Conservation (phyloP, 202 grass and related monocot species). For the Schoenoplectus triqueter region DNA sequence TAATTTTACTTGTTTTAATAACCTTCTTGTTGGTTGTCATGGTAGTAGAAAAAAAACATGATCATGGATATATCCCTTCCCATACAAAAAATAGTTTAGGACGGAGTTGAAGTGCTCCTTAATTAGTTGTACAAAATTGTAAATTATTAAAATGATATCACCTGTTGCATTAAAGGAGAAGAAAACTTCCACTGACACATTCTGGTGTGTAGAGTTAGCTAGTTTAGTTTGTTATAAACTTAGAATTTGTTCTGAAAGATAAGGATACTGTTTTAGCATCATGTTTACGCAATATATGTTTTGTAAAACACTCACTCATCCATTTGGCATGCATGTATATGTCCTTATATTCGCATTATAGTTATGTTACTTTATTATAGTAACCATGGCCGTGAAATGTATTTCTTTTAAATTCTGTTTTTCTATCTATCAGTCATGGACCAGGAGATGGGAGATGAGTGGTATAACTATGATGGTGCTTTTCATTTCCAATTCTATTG, state of each 20-base stretch:
- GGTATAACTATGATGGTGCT: not conserved
- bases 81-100: not conserved
- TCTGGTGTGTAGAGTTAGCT: not conserved
- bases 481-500: not conserved
- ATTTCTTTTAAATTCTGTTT: too few species aligned
- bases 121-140: not conserved
- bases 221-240: not conserved
- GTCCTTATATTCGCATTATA: constrained; percentile 1
- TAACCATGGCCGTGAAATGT: not conserved
- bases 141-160: not conserved
- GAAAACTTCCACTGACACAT: not conserved
- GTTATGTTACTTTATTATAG: not conserved
- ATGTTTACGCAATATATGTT: constrained; percentile 13
- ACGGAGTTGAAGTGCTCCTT: not conserved
- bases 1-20: not conserved
- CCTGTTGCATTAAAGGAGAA: not conserved
- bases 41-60: not conserved
- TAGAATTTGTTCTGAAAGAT: constrained; percentile 3
- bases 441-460: not conserved
- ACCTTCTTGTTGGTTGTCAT: not conserved
- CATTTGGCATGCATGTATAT: not conserved
- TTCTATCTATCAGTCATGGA: not conserved
- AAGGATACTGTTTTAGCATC: constrained; percentile 11
- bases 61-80: not conserved
- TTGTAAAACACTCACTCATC: not conserved